Conservation (phyloP, 139 green algal species). For the Tetratostichococcus sp. region DNA sequence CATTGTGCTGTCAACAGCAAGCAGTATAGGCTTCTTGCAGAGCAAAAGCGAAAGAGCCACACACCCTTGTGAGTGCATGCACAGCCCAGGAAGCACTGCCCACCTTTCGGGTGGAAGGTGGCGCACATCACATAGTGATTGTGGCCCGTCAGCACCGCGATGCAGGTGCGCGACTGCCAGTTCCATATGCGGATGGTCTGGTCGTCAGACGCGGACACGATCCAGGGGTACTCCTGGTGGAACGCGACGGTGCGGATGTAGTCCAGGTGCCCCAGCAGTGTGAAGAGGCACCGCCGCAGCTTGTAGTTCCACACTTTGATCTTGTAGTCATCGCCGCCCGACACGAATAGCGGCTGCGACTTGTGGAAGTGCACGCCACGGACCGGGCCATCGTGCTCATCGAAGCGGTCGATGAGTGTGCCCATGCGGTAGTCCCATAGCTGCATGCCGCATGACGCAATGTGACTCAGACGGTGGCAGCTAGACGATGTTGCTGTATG, state of each 20-base stretch:
- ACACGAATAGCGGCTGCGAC: conserved; percentile 97
- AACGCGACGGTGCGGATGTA: conserved; percentile 98
- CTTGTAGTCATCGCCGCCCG: conserved; percentile 97
- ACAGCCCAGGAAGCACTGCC: no score
- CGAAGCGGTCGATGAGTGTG: conserved; percentile 98
- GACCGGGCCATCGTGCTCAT: conserved; percentile 98
- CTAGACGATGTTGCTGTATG: no score
- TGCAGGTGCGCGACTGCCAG: conserved; percentile 95
- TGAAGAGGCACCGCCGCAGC: conserved; percentile 95
- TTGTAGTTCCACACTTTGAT: conserved; percentile 99
- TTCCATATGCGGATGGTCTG: conserved; percentile 99
- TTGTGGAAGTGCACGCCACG: conserved; percentile 96
- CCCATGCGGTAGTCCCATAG: conserved; percentile 99
- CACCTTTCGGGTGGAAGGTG: conserved; percentile 95
- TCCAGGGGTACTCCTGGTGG: conserved; percentile 95
- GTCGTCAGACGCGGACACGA: conserved; percentile 94
- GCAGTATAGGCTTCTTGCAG: no score
- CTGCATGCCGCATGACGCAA: conserved; percentile 56
- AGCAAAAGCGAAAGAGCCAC: no score
- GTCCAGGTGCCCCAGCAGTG: conserved; percentile 97
- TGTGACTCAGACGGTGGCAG: background rate
- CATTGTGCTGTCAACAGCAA: no score
- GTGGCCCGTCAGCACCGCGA: conserved; percentile 97
- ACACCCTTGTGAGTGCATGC: no score
- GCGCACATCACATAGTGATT: conserved; percentile 99